A percentile compares a stretch with the other conserved stretches of the same genome.
Evolutionary conservation across 306 rosid genomes (phyloP).

Genomic region (Styphnolobium japonicum): DNA sequence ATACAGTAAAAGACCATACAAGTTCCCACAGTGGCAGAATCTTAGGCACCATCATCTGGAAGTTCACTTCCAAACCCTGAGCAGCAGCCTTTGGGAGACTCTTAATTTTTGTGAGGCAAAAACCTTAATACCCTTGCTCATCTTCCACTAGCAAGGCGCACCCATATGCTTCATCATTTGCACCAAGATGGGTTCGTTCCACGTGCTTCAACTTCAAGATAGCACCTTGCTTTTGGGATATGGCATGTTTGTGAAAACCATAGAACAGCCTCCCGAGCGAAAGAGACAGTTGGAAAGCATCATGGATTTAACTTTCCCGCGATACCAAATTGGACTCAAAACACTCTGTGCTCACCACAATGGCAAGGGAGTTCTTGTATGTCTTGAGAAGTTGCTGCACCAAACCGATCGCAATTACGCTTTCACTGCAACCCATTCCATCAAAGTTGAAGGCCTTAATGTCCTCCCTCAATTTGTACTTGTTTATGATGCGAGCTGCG

Average conservation of each 20-base stretch:
- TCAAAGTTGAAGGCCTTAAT: conserved; percentile 51
- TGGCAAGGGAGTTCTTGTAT: conserved; percentile 30
- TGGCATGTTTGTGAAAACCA: conserved; percentile 53
- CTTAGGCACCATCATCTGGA: conserved; percentile 40
- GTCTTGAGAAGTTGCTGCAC: conserved; percentile 49
- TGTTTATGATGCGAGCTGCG: conserved; percentile 47
- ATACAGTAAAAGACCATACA: background rate
- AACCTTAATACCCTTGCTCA: conserved; percentile 46
- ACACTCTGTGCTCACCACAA: conserved; percentile 59
- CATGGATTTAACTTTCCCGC: conserved; percentile 50
- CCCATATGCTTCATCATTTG: conserved; percentile 51
- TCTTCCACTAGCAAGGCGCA: conserved; percentile 55
- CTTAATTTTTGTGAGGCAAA: conserved; percentile 50
- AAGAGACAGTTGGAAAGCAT: conserved; percentile 60
- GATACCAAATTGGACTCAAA: conserved; percentile 55
- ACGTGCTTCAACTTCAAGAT: conserved; percentile 43
- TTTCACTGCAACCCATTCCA: conserved; percentile 72
- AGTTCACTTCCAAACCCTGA: conserved; percentile 45
- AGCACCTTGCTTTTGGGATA: conserved; percentile 33
- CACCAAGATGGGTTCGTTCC: conserved; percentile 52
- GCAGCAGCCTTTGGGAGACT: conserved; percentile 46
- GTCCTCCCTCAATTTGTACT: conserved; percentile 58
- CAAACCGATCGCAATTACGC: conserved; percentile 50
- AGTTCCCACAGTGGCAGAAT: conserved; percentile 50
- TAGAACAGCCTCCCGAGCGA: conserved; percentile 56